phyloP scores from a whole-genome alignment of 495 filamentous ascomycete genomes.

The Hypoxylon rickii region DNA sequence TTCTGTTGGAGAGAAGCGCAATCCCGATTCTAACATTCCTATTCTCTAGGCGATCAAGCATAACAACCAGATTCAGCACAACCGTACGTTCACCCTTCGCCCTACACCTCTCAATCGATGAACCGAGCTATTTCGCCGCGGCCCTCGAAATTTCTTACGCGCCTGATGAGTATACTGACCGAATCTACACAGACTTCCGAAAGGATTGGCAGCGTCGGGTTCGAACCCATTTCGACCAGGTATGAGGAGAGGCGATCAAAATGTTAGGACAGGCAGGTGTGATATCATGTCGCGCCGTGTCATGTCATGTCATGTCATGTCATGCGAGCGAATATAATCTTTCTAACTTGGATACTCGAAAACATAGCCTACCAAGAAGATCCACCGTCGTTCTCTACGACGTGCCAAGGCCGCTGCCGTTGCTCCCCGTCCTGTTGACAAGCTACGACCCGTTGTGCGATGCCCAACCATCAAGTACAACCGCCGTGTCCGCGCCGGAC shows the following conservation, averaged over 20 bases:
- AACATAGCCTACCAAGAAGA: conserved; percentile 89
- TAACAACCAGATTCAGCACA: conserved; percentile 97
- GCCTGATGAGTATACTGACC: conserved; percentile 29
- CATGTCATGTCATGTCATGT: too few relatives aligned
- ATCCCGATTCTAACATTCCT: conserved; percentile 33
- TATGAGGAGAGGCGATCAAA: conserved; percentile 49
- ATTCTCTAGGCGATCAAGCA: conserved; percentile 89
- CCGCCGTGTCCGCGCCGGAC: conserved; percentile 92
- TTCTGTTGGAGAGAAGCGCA: neutral
- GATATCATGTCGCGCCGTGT: too few relatives aligned
- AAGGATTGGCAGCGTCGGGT: conserved; percentile 99
- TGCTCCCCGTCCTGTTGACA: conserved; percentile 96
- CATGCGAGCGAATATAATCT: conserved; percentile 1
- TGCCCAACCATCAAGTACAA: conserved; percentile 96
- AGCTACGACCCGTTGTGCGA: conserved; percentile 91
- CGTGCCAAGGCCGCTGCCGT: conserved; percentile 88
- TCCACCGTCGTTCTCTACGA: conserved; percentile 84
- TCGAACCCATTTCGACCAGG: conserved; percentile 98
- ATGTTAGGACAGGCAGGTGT: too few relatives aligned
- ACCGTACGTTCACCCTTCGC: conserved; percentile 66
- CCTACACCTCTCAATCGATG: conserved; percentile 12
- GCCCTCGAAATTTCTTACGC: too few relatives aligned
- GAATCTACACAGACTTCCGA: conserved; percentile 78
- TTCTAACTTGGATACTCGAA: conserved; percentile 48
- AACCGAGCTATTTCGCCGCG: too few relatives aligned